These are phyloP conservation scores for Stylonectria norvegica DNA, from an alignment of 2,329 filamentous ascomycete genomes.

Conservation along the genomic window DNA sequence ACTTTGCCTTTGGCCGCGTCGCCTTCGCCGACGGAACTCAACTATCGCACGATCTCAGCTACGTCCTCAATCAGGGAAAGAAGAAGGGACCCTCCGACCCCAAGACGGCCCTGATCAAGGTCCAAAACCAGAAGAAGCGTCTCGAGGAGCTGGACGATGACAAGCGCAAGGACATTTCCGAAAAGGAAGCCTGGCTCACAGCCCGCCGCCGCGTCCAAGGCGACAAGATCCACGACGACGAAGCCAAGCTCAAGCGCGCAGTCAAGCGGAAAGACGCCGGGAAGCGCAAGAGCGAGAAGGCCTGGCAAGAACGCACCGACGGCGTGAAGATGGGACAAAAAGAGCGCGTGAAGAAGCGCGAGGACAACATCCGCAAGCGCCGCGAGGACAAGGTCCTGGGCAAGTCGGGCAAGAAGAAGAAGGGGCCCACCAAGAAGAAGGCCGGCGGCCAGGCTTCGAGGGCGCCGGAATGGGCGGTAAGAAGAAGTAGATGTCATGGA, in stretches of 20 bases:
- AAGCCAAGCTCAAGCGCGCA: constrained; percentile 84
- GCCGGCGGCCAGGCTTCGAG: constrained; percentile 64
- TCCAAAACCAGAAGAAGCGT: constrained; percentile 81
- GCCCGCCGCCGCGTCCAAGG: constrained; percentile 86
- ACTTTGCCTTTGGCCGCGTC: constrained; percentile 88
- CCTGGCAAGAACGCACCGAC: constrained; percentile 73
- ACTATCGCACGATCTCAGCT: constrained; percentile 69
- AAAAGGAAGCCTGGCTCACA: constrained; percentile 92
- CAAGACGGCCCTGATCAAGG: constrained; percentile 78
- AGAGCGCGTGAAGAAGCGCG: constrained; percentile 76
- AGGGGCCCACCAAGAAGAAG: constrained; percentile 42
- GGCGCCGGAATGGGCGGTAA: constrained; percentile 54
- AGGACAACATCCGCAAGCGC: constrained; percentile 72
- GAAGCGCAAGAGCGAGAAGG: constrained; percentile 88
- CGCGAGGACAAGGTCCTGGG: constrained; percentile 67
- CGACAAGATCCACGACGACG: constrained; percentile 84
- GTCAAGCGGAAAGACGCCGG: constrained; percentile 86
- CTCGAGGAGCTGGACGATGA: constrained; percentile 70
- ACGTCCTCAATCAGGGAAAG: constrained; percentile 52
- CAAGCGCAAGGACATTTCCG: constrained; percentile 81
- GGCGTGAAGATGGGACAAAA: constrained; percentile 74
- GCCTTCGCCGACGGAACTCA: constrained; percentile 83
- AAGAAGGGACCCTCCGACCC: constrained; percentile 81
- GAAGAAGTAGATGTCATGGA: constrained; percentile 37
- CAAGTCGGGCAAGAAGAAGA: constrained; percentile 58